Base-by-base conservation (phyloP, 2,329 filamentous ascomycete genomes). In the Nothophoma quercina region DNA sequence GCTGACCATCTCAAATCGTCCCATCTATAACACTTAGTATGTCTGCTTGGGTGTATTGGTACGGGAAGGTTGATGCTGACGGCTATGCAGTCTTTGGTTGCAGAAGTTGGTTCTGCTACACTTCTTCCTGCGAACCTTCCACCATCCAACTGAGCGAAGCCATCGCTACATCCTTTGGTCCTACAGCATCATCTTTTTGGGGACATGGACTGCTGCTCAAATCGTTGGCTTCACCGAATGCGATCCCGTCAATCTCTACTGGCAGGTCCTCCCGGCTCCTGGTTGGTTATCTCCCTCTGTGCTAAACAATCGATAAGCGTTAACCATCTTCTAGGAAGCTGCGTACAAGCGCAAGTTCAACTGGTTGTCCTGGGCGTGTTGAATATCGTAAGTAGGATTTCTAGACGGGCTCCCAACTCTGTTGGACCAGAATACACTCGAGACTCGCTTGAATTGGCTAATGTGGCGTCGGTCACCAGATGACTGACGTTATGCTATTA, bases 201-300 rank as follows among this genome's bases (percentile, higher is more conserved):
- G 10, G 29, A 33, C 40, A 8, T 43, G 40, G 40, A 19, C 22
- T 0, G 28, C 40, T 33, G 29, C 28, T 18, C 40, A 43, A 22
- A 34, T 33, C 13, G 28, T 43, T 16, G 40, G 40, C 12, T 43
- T 43, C 6, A 43, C 40, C 12, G 28, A 43, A 23, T 43, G 40
- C 13, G 40, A 43, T 25, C 40, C 40, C 13, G 12, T 43, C 13
- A 13, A 16, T n/a, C 29, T 43, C 7, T 43, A 43, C 10, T 43
- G 40, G 40, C 40, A 43, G 40, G 29, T 43, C 19, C 13, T 18
- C 8, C 40, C 40, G 22, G 28, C 40, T 32, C 40, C 40, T 32
- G 40, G 40, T 43, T n/a, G 33, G 40, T 43, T 12, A 19, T 6
- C 1, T 3, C 23, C 19, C 12, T 19, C 23, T n/a, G n/a, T n/a